A percentile compares a stretch with the other conserved stretches of the same genome.
These are phyloP conservation scores for Naganishia onofrii DNA, from an alignment of 768 basidiomycete species.

Conservation along the genomic window DNA sequence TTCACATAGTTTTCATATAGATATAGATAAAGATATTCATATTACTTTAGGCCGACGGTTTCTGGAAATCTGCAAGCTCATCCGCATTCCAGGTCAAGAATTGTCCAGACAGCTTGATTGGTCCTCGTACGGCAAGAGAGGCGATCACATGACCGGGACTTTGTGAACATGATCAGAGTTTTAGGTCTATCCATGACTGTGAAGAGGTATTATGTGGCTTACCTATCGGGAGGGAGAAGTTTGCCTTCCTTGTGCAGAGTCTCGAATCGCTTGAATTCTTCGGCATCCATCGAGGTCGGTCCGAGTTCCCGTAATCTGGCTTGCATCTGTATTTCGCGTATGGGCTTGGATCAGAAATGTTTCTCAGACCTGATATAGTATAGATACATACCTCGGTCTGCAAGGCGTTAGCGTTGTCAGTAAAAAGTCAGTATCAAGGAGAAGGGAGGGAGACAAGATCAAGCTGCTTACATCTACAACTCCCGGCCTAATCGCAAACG, in stretches of 20 bases:
- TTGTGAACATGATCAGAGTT: neutral
- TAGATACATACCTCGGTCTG: constrained; percentile 1
- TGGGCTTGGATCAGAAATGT: neutral
- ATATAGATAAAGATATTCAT: no score
- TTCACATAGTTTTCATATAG: no score
- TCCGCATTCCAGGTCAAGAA: constrained; percentile 35
- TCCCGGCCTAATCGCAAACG: constrained; percentile 79
- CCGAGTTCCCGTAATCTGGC: constrained; percentile 28
- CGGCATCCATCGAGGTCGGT: constrained; percentile 24
- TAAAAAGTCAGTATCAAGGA: neutral
- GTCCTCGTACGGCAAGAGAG: constrained; percentile 29
- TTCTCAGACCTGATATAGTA: neutral
- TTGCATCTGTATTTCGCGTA: constrained; percentile 31
- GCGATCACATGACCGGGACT: constrained; percentile 37
- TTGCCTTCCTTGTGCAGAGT: constrained; percentile 29
- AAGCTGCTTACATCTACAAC: constrained; percentile 63
- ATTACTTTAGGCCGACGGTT: constrained; percentile 13
- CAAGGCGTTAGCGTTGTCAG: neutral
- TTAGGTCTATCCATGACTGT: neutral
- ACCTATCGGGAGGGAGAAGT: constrained; percentile 33
- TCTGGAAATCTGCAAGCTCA: constrained; percentile 30
- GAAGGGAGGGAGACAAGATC: neutral
- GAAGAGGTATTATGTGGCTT: neutral
- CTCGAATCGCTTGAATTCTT: constrained; percentile 31
- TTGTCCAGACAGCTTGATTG: constrained; percentile 23